Evolutionary conservation across 306 rosid genomes (phyloP), one percentile per base, ranked within the genome.

Genomic region (Alnus rubra): DNA sequence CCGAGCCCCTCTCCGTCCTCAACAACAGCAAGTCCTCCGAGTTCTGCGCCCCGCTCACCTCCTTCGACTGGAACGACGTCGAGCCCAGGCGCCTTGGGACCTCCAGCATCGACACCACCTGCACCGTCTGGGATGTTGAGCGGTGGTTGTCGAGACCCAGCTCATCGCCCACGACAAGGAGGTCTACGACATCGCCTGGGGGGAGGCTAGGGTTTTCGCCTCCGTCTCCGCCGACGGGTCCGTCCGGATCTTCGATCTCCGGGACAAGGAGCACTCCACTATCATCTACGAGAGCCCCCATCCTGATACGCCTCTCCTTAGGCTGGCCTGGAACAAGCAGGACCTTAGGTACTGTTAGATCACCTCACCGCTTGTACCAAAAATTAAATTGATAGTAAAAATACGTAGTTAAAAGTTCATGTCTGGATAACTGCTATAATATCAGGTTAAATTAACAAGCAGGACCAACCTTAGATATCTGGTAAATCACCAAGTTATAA

Each of bases 201-300:
- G 99, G 0, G 98, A 95, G 65, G 97, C 99, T 2, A 70, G 94
- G 60, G 97, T 93, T 31, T 95, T 93, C 30, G 94, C 99, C 7
- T 95, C 99, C 4, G 99, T 93, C 51, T 95, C 99, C 13, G 97
- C 99, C 6, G 99, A 95, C 69, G 99, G 94, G 9, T 95, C 99
- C 19, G 99, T 95, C 1, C 65, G 99, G 52, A 95, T 95, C 30
- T 95, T 95, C 69, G 98, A 93, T 65, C 39, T 95, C 53, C 85
- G 99, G 19, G 99, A 92, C 50, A 95, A 93, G 78, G 99, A 95
- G 54, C 99, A 95, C 55, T 95, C 99, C 2, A 95, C 99, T 4
- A 95, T 95, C 18, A 93, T 95, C 73, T 95, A 95, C 42, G 99
- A 95, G 84, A 90, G 93, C n/a, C 99, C 99, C 0, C 94, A 88